Evolutionary conservation across 148 eudicot genomes (phyloP).

Genomic region (Persicaria tinctoria): DNA sequence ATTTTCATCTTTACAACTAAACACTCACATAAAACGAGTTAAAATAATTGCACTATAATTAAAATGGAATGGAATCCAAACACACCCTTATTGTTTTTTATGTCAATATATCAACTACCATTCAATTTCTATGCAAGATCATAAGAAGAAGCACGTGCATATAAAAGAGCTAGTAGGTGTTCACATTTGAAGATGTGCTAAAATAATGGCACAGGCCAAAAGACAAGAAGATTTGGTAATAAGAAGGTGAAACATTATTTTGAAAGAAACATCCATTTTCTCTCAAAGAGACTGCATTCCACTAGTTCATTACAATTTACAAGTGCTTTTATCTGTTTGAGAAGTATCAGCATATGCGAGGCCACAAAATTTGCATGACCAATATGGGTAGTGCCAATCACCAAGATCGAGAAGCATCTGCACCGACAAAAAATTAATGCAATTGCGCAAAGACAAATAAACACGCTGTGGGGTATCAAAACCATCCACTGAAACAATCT

Average conservation of each 20-base stretch:
- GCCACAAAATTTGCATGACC: slow-evolving; percentile 83
- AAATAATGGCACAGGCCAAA: neutral
- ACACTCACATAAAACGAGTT: too few species aligned
- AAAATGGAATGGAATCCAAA: too few species aligned
- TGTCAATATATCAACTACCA: neutral
- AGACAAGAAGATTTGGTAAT: neutral
- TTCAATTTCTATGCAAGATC: neutral
- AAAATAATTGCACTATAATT: too few species aligned
- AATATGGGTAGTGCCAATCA: slow-evolving; percentile 96
- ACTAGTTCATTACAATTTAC: slow-evolving; percentile 21
- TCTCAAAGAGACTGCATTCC: slow-evolving; percentile 63
- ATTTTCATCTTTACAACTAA: too few species aligned
- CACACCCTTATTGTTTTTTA: neutral
- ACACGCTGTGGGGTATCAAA: neutral
- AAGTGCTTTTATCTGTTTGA: slow-evolving; percentile 25
- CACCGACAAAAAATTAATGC: slow-evolving; percentile 9
- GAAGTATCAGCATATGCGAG: slow-evolving; percentile 27
- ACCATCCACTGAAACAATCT: neutral
- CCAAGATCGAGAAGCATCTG: slow-evolving; percentile 87
- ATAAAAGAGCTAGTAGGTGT: neutral
- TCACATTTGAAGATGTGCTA: neutral
- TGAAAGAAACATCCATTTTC: slow-evolving; percentile 51
- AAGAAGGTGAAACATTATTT: neutral
- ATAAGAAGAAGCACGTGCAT: too few species aligned
- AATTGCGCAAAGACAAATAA: neutral